Evolutionary conservation across 176 grass and related monocot genomes (phyloP).

Genomic region (Oryza punctata): DNA sequence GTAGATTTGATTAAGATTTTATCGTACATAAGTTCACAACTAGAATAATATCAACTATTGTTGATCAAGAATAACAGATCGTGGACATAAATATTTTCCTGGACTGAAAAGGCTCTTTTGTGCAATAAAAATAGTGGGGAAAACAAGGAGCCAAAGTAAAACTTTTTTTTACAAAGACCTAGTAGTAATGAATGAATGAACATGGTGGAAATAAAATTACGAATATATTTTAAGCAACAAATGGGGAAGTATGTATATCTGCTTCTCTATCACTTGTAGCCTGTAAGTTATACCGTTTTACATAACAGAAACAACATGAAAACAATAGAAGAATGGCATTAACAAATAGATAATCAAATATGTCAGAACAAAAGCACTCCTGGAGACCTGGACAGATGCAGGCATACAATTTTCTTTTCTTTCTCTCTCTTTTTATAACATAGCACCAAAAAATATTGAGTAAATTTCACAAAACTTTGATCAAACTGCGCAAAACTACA

Average conservation of each 20-base stretch:
- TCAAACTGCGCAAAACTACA: no score
- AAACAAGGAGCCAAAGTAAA: neutral
- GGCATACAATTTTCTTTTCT: neutral
- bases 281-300: neutral
- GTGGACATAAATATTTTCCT: neutral
- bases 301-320: neutral
- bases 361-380: neutral
- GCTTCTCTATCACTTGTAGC: neutral
- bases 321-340: neutral
- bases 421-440: neutral
- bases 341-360: neutral
- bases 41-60: neutral
- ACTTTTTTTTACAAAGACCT: neutral
- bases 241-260: neutral
- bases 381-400: neutral
- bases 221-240: neutral
- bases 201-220: neutral
- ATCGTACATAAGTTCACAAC: constrained; percentile 1
- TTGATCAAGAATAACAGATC: neutral
- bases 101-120: neutral
- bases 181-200: neutral
- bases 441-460: neutral
- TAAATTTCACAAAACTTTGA: no score
- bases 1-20: neutral
- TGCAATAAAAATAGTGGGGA: neutral